Evolutionary conservation across 164 flowering plant species (phyloP).

Genomic region (Liriodendron chinense): DNA sequence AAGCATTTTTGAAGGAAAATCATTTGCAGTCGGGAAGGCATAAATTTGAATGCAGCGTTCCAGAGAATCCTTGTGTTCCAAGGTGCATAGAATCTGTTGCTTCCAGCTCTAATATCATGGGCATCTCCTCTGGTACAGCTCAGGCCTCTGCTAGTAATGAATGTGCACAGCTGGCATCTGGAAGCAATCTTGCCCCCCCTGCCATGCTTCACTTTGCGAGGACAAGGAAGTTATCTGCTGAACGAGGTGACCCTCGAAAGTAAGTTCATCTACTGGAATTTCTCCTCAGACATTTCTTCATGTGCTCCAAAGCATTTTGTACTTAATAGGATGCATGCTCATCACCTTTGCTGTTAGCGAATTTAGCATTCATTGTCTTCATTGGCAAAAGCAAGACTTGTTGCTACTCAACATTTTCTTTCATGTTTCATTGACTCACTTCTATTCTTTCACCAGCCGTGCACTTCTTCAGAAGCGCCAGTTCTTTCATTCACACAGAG

Average conservation of each 20-base stretch:
- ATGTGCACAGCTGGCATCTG: constrained; percentile 47
- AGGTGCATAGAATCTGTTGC: constrained; percentile 48
- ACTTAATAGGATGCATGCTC: neutral
- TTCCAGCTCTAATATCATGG: constrained; percentile 44
- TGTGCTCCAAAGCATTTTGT: neutral
- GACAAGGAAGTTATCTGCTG: constrained; percentile 62
- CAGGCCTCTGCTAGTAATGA: constrained; percentile 61
- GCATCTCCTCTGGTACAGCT: constrained; percentile 53
- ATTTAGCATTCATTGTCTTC: neutral
- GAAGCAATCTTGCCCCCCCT: constrained; percentile 49
- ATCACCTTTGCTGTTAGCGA: neutral
- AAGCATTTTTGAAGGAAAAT: constrained; percentile 30
- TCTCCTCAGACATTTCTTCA: neutral
- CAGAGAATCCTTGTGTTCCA: constrained; percentile 22
- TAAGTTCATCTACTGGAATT: constrained; percentile 28
- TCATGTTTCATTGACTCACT: neutral
- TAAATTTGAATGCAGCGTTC: constrained; percentile 24
- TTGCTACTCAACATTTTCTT: neutral
- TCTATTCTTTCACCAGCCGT: constrained; percentile 46
- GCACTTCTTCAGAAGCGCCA: constrained; percentile 75
- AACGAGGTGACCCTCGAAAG: constrained; percentile 80
- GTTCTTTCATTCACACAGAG: constrained; percentile 96
- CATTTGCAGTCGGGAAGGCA: constrained; percentile 33
- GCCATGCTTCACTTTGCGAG: constrained; percentile 70
- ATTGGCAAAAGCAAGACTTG: neutral